These are phyloP conservation scores for Ustilago loliicola DNA, from an alignment of 1,284 basidiomycete genomes.

Conservation along the genomic window DNA sequence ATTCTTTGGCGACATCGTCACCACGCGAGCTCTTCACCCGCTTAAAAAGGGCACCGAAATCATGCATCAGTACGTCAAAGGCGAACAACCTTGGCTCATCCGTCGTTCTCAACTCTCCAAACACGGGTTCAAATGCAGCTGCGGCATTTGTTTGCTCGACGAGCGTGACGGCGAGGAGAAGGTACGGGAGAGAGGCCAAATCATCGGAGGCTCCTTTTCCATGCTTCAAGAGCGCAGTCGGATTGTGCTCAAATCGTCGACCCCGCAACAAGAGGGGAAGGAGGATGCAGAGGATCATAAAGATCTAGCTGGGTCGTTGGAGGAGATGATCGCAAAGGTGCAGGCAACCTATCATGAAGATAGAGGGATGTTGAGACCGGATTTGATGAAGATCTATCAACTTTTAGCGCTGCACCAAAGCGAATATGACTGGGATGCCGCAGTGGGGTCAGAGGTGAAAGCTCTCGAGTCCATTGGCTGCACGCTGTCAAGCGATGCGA, in stretches of 20 bases:
- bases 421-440: conserved; percentile 39
- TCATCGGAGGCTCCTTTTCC: conserved; percentile 54
- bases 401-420: conserved; percentile 50
- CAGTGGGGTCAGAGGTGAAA: conserved; percentile 31
- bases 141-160: conserved; percentile 63
- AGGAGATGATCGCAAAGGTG: conserved; percentile 49
- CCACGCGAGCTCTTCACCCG: conserved; percentile 63
- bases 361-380: conserved; percentile 53
- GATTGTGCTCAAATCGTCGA: conserved; percentile 54
- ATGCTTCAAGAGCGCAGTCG: conserved; percentile 63
- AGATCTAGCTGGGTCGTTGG: conserved; percentile 56
- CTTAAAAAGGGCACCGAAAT: conserved; percentile 66
- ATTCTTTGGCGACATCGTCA: conserved; percentile 67
- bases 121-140: conserved; percentile 66
- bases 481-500: conserved; percentile 1
- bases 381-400: conserved; percentile 59
- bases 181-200: conserved; percentile 44
- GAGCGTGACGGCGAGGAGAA: conserved; percentile 54
- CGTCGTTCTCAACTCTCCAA: conserved; percentile 63
- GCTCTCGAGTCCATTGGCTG: conserved; percentile 50
- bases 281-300: conserved; percentile 47
- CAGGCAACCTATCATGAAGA: conserved; percentile 54
- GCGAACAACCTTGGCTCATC: conserved; percentile 60
- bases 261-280: conserved; percentile 15
- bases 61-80: conserved; percentile 69